Percentiles rank a stretch among this genome's conserved stretches.
Conservation (phyloP, 345 rosid species). For the Boechera divaricarpa region DNA sequence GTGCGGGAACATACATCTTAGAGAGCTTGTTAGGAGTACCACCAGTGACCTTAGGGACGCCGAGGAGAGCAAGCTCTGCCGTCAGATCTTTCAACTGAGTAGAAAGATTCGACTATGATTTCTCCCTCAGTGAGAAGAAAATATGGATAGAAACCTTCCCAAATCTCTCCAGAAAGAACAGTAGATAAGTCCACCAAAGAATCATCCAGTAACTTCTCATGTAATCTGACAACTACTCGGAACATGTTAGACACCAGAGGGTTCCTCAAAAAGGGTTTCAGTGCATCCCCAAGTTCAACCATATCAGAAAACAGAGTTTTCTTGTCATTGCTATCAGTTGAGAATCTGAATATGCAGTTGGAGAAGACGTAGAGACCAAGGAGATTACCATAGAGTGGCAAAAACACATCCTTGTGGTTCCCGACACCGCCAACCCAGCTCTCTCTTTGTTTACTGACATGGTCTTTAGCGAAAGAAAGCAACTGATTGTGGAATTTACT, state of each 20-base stretch:
- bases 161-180: conserved; percentile 46
- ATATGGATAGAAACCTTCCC: conserved; percentile 82
- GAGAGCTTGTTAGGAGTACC: conserved; percentile 2
- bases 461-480: conserved; percentile 59
- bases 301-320: conserved; percentile 51
- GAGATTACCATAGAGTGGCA: conserved; percentile 81
- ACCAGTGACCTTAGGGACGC: background rate
- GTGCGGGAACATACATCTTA: conserved; percentile 10
- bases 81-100: background rate
- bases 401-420: conserved; percentile 90
- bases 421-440: conserved; percentile 85
- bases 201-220: conserved; percentile 47
- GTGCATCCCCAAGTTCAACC: conserved; percentile 57
- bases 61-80: background rate
- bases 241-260: conserved; percentile 74
- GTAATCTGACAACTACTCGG: conserved; percentile 55
- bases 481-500: conserved; percentile 59
- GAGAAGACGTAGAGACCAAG: conserved; percentile 80
- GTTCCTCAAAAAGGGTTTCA: conserved; percentile 68
- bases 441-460: conserved; percentile 47
- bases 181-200: conserved; percentile 29
- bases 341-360: conserved; percentile 55
- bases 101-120: background rate
- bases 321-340: conserved; percentile 40
- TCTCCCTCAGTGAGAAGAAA: conserved; percentile 61